These are phyloP conservation scores for Simplicillium sp. DNA, from an alignment of 2,329 filamentous ascomycete genomes.

Conservation along the genomic window DNA sequence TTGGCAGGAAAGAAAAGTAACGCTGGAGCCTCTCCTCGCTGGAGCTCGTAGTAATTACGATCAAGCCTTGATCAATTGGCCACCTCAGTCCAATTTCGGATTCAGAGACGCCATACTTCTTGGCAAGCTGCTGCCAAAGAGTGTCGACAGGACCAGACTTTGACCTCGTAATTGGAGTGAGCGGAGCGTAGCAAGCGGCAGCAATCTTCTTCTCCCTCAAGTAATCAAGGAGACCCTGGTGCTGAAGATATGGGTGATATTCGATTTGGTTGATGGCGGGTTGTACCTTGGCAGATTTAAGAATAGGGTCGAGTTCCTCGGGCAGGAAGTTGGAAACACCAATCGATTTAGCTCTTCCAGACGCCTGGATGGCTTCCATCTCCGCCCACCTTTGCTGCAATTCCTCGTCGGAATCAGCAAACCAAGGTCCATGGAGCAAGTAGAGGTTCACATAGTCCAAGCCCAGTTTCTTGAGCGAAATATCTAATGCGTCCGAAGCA, in stretches of 20 bases:
- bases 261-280: constrained; percentile 77
- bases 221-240: constrained; percentile 48
- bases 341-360: constrained; percentile 58
- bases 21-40: constrained; percentile 47
- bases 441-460: constrained; percentile 67
- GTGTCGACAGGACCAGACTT: constrained; percentile 43
- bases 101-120: constrained; percentile 48
- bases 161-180: constrained; percentile 39
- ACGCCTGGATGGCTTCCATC: constrained; percentile 55
- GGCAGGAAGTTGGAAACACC: constrained; percentile 68
- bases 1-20: constrained; percentile 39
- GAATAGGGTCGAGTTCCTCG: constrained; percentile 43
- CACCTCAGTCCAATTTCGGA: constrained; percentile 51
- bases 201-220: constrained; percentile 48
- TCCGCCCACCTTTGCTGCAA: constrained; percentile 52
- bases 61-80: constrained; percentile 49
- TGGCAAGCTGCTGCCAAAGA: constrained; percentile 38
- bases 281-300: constrained; percentile 48
- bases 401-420: constrained; percentile 34
- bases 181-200: constrained; percentile 43
- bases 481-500: constrained; percentile 40
- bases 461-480: constrained; percentile 55
- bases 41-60: constrained; percentile 49
- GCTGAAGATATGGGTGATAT: constrained; percentile 67
- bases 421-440: constrained; percentile 50